Percentiles rank a stretch among this genome's conserved stretches.
These are phyloP conservation scores for Glycyrrhiza uralensis DNA, from an alignment of 306 rosid species.

Conservation along the genomic window DNA sequence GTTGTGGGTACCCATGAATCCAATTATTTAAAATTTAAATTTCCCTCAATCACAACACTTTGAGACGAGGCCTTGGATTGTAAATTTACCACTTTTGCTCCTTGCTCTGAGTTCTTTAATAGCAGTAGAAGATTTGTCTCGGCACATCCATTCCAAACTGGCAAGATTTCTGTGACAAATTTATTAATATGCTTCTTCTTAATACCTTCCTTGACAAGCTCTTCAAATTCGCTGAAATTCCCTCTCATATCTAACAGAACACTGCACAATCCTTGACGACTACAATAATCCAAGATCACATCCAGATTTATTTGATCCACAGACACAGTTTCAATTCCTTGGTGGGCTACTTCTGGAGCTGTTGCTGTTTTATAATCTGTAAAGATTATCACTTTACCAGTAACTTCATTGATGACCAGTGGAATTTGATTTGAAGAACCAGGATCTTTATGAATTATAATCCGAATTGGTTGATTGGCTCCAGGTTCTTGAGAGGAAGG, in stretches of 20 bases:
- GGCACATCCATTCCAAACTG: conserved; percentile 42
- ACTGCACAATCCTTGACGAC: conserved; percentile 49
- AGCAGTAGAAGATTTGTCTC: conserved; percentile 6
- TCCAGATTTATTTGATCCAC: conserved; percentile 41
- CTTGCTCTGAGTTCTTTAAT: conserved; percentile 29
- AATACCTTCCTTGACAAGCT: conserved; percentile 47
- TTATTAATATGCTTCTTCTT: conserved; percentile 42
- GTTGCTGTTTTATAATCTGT: conserved; percentile 19
- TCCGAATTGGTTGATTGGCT: conserved; percentile 66
- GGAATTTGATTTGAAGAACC: conserved; percentile 40
- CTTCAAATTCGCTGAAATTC: conserved; percentile 34
- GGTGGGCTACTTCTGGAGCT: conserved; percentile 20
- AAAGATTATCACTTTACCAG: conserved; percentile 44
- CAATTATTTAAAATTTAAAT: conserved; percentile 23
- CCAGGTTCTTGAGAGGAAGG: conserved; percentile 69
- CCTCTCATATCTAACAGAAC: conserved; percentile 57
- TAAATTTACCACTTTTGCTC: conserved; percentile 35
- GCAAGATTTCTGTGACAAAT: conserved; percentile 53
- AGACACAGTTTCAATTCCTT: conserved; percentile 46
- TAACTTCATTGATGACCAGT: conserved; percentile 9
- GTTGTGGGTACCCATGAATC: neutral
- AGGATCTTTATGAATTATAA: conserved; percentile 38
- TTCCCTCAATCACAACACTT: conserved; percentile 51
- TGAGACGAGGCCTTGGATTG: conserved; percentile 35
- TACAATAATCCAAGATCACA: conserved; percentile 47